Percentiles rank a stretch among this genome's conserved stretches.
Evolutionary conservation across 257 asterid species (phyloP).

Genomic region (Solanum dulcamara): DNA sequence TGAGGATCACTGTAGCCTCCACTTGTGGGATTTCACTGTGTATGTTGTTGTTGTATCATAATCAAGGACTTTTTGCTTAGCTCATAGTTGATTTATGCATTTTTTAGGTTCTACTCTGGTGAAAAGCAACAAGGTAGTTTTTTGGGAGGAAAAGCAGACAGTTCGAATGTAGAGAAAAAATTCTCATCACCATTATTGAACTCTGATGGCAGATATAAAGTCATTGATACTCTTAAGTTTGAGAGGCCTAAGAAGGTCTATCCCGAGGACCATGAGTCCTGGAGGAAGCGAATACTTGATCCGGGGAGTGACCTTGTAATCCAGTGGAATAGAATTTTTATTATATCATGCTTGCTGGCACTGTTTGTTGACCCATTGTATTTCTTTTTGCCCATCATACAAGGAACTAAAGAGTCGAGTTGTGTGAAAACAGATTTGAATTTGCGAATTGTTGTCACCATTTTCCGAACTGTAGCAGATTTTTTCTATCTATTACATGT

Average conservation of each 20-base stretch:
- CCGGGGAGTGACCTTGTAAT: slow-evolving; percentile 87
- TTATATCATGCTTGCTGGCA: slow-evolving; percentile 76
- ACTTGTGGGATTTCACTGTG: not conserved
- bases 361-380: slow-evolving; percentile 79
- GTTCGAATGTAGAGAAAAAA: slow-evolving; percentile 29
- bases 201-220: slow-evolving; percentile 35
- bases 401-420: slow-evolving; percentile 46
- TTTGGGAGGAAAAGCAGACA: slow-evolving; percentile 40
- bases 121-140: slow-evolving; percentile 44
- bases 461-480: slow-evolving; percentile 82
- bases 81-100: slow-evolving; percentile 11
- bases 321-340: slow-evolving; percentile 83
- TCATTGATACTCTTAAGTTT: slow-evolving; percentile 30
- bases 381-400: slow-evolving; percentile 71
- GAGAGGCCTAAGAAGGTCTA: slow-evolving; percentile 55
- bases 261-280: slow-evolving; percentile 39
- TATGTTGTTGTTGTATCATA: not conserved
- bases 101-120: slow-evolving; percentile 62
- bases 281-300: slow-evolving; percentile 68
- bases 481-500: slow-evolving; percentile 76
- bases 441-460: slow-evolving; percentile 67
- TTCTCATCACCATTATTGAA: slow-evolving; percentile 21
- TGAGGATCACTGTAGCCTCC: not conserved
- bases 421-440: slow-evolving; percentile 69
- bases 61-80: slow-evolving; percentile 6